phyloP scores from a whole-genome alignment of 1,284 basidiomycete species.

The Mycena citricolor region DNA sequence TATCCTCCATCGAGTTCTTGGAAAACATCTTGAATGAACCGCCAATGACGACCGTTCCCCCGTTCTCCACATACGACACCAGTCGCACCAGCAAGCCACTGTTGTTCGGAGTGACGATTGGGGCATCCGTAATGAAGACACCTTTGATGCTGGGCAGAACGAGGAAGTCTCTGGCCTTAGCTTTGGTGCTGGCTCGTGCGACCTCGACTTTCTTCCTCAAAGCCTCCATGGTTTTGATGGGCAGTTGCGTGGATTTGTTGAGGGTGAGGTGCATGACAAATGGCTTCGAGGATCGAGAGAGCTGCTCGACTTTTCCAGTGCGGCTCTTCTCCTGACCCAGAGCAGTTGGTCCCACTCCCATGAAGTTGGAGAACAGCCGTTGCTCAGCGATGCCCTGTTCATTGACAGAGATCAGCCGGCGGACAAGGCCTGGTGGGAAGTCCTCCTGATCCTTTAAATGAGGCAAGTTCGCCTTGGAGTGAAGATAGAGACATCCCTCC shows the following conservation, averaged over 20 bases:
- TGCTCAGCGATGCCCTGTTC: slow-evolving; percentile 6
- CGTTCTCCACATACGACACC: slow-evolving; percentile 32
- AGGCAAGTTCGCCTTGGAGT: slow-evolving; percentile 32
- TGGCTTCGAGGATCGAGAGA: not conserved
- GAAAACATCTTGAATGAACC: slow-evolving; percentile 33
- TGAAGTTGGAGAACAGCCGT: slow-evolving; percentile 9
- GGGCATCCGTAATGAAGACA: slow-evolving; percentile 34
- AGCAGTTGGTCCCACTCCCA: slow-evolving; percentile 14
- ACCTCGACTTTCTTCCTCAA: slow-evolving; percentile 5
- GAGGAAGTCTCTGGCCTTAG: slow-evolving; percentile 24
- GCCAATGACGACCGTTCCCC: slow-evolving; percentile 35
- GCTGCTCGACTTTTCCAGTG: too few species aligned
- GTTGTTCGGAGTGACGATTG: slow-evolving; percentile 26
- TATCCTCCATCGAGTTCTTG: slow-evolving; percentile 24
- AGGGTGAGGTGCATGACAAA: slow-evolving; percentile 19
- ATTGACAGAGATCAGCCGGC: slow-evolving; percentile 6
- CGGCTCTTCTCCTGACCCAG: too few species aligned
- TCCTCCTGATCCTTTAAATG: slow-evolving; percentile 33
- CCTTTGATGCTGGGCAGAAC: slow-evolving; percentile 26
- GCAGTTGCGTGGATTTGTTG: slow-evolving; percentile 11
- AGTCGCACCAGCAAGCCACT: slow-evolving; percentile 27
- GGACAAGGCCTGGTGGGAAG: slow-evolving; percentile 18
- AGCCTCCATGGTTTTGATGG: not conserved
- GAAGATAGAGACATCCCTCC: slow-evolving; percentile 37
- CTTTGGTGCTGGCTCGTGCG: slow-evolving; percentile 3